Base-by-base conservation (phyloP, 257 asterid species). In the Solanum bulbocastanum region DNA sequence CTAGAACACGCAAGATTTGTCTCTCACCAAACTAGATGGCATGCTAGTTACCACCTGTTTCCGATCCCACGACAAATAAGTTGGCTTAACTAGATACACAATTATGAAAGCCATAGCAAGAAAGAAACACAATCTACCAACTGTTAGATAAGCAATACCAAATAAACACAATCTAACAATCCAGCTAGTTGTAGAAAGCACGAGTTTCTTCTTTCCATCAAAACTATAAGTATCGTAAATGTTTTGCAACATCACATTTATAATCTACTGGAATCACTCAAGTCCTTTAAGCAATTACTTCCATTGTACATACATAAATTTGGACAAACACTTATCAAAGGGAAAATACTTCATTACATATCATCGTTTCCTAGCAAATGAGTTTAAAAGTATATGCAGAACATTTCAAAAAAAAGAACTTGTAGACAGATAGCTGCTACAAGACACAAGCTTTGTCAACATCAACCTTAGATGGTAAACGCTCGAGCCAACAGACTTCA, bases 161-260 rank as follows among this genome's bases (percentile, higher is more conserved):
- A 58, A 91, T 86, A 56, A 91, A 90, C n/a, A n/a, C n/a, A n/a
- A n/a, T n/a, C n/a, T n/a, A 58, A 90, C 90, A 52, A 89, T 88
- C 92, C 92, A 89, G 69, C 90, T 87, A 36, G 90, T 65, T 32
- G 92, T 89, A 32, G 92, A 91, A 60, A 91, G 88, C 75, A 89
- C 90, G 20, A 89, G 87, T 42, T 89, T 87, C 87, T 90, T 90
- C 87, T 83, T 83, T n/a, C 92, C 91, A 49, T 87, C 13, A 8
- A 89, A 89, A 76, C 89, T 89, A 66, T 89, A 90, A 8, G 88
- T 86, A 37, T 87, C 89, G 13, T 87, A 90, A 83, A 87, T 85
- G 72, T 87, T 89, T 65, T n/a, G 58, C 37, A 90, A 36, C 4
- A 42, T 86, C 87, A 90, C 90, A 10, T 58, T 65, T 65, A 90